Evolutionary conservation across 805 yeast genomes (phyloP).

Genomic region (Schwanniomyces yamadae): DNA sequence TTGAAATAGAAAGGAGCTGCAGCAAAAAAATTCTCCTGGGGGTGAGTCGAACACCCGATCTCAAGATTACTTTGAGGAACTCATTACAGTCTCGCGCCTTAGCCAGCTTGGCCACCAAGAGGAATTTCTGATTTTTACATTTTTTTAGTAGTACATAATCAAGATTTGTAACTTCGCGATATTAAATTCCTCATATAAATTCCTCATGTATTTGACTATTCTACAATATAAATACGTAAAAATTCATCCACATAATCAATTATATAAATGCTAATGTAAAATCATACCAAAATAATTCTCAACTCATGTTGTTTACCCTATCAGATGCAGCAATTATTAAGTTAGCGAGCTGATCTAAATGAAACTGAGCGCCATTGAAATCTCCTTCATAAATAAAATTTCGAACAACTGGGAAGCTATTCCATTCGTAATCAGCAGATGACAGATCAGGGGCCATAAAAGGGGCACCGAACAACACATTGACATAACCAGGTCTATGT

Average conservation of each 20-base stretch:
- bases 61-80: conserved; percentile 40
- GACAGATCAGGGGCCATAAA: conserved; percentile 48
- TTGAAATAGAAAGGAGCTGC: background rate
- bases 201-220: no score
- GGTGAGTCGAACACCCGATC: conserved; percentile 54
- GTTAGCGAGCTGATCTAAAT: conserved; percentile 44
- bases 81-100: conserved; percentile 51
- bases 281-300: no score
- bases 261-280: no score
- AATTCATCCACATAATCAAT: no score
- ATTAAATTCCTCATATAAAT: no score
- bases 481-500: conserved; percentile 63
- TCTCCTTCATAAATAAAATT: conserved; percentile 57
- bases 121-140: conserved; percentile 17
- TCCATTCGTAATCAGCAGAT: conserved; percentile 45
- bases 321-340: conserved; percentile 19
- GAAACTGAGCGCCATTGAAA: conserved; percentile 53
- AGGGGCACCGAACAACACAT: conserved; percentile 69
- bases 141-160: no score
- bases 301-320: no score
- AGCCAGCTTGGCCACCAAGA: conserved; percentile 52
- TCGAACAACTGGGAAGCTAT: conserved; percentile 74
- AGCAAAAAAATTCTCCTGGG: conserved; percentile 41
- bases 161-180: no score
- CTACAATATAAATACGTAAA: no score